Evolutionary conservation across 495 filamentous ascomycete species (phyloP), one percentile per base, ranked within the genome.

Genomic region (Ascodesmis nigricans): DNA sequence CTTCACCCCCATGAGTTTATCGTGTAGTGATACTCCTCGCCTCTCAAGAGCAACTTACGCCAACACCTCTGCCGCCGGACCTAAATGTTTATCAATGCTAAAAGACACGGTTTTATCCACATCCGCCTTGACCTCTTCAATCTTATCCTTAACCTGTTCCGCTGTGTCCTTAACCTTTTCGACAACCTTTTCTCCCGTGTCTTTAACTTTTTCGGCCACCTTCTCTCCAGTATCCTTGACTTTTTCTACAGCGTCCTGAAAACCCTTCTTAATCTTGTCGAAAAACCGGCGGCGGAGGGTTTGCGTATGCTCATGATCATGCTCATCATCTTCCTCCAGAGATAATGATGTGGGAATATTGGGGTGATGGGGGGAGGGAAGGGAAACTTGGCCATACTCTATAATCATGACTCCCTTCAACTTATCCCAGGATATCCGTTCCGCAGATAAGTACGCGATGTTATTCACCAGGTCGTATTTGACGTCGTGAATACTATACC

Each of bases 311-410:
- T 25, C n/a, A 4, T n/a, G 11, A 23, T 24, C 33, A 18, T 31
- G 9, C 13, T 16, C 16, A 11, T 21, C 5, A 10, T 29, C 19
- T 4, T 17, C 8, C 10, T 41, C 31, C 16, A 29, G 22, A 4
- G 15, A 8, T n/a, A n/a, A n/a, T n/a, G n/a, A n/a, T n/a, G n/a
- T n/a, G n/a, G n/a, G n/a, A n/a, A n/a, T n/a, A n/a, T n/a, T n/a
- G n/a, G n/a, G n/a, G n/a, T n/a, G n/a, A n/a, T n/a, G n/a, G n/a
- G n/a, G n/a, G n/a, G n/a, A n/a, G n/a, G n/a, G n/a, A n/a, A n/a
- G n/a, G n/a, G n/a, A n/a, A 15, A 40, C 17, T 21, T n/a, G 29
- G n/a, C 38, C 38, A 23, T 28, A 40, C 18, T 36, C 38, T 15
- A 41, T 28, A 4, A 21, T 27, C 15, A 35, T 35, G 7, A 28